Conservation (phyloP, 164 flowering plant genomes). For the Saururus chinensis region DNA sequence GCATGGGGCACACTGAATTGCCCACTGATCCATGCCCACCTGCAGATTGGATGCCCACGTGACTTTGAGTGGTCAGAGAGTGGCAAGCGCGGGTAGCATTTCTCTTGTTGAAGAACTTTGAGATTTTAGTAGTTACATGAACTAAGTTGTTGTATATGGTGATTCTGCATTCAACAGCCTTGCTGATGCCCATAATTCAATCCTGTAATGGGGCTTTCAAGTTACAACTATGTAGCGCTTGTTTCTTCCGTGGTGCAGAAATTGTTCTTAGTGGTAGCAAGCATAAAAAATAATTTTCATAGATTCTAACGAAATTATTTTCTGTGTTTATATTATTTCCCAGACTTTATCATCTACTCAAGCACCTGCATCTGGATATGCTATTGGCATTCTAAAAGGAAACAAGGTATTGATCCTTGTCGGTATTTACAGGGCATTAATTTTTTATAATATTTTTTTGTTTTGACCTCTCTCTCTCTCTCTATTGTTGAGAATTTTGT, state of each 20-base stretch:
- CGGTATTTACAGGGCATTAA: not conserved
- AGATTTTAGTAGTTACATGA: too few species aligned
- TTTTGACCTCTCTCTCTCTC: not conserved
- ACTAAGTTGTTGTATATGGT: too few species aligned
- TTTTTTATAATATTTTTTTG: not conserved
- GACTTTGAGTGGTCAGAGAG: too few species aligned
- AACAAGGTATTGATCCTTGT: constrained; percentile 32
- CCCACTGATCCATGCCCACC: too few species aligned
- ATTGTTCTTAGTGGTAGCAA: not conserved
- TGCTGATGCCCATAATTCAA: too few species aligned
- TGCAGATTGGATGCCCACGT: too few species aligned
- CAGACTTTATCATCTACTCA: constrained; percentile 49
- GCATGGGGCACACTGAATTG: too few species aligned
- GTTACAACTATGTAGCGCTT: too few species aligned
- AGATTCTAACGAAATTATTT: not conserved
- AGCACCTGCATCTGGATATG: constrained; percentile 38
- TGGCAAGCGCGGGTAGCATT: too few species aligned
- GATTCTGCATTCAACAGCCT: too few species aligned
- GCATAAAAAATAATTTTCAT: not conserved
- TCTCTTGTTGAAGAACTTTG: too few species aligned
- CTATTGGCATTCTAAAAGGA: constrained; percentile 56
- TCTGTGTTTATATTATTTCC: constrained; percentile 8
- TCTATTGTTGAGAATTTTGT: constrained; percentile 8
- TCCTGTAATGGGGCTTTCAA: too few species aligned
- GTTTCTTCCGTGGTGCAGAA: not conserved